Base-by-base conservation (phyloP, 2,329 filamentous ascomycete species). In the Trichoderma atrobrunneum region DNA sequence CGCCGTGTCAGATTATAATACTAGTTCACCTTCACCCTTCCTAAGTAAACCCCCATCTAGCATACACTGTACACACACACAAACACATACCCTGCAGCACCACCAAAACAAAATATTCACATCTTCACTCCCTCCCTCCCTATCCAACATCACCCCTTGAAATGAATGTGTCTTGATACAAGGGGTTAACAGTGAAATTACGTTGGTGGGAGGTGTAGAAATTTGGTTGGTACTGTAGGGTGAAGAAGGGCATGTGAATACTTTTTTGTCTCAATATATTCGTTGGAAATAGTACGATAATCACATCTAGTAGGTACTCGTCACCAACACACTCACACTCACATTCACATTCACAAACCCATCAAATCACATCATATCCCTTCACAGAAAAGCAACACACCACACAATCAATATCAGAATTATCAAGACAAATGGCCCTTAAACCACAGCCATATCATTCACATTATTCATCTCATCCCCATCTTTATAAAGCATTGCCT, bases 401-500 rank as follows among this genome's bases (percentile, higher is more conserved):
- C 5, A 8, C 43, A 24, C 48, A 14, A 51, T 5, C 43, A 51
- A 54, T 0, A 54, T 7, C 48, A 12, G 2, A 59, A 34, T 24
- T 28, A 21, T 26, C 18, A 26, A 43, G 59, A 24, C 60, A 48
- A 57, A 30, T 54, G 48, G 48, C 11, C 24, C 11, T 0, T 2
- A 54, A 54, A 21, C n/a, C 18, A 14, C 43, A 12, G 10, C 24
- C 26, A 24, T 30, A 10, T 54, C 51, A 39, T 66, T 59, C 34
- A 34, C 56, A 39, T 57, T 68, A 32, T 43, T 68, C 64, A 59
- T 59, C 21, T 16, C 34, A 24, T 54, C 57, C 28, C 11, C 34
- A 34, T 54, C 57, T 24, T 30, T 72, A 32, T 28, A 63, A 56
- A 34, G 48, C 69, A 74, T 73, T 76, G 78, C 78, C 67, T 73